Percentiles rank a stretch among this genome's conserved stretches.
phyloP scores from a whole-genome alignment of 768 basidiomycete genomes.

The Macrolepiota albuminosa region DNA sequence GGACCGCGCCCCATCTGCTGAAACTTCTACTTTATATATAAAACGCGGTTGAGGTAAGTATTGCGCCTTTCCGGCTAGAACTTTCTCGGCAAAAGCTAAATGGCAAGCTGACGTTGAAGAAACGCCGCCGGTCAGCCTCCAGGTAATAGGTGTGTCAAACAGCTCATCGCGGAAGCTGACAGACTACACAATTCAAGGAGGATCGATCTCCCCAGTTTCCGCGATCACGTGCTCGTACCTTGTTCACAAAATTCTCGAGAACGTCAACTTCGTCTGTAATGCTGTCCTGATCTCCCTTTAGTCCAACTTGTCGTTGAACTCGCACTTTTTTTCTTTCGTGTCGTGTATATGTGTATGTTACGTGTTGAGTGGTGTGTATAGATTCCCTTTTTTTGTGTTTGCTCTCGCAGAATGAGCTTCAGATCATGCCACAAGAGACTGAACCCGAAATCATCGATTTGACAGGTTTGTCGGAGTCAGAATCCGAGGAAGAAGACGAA shows the following conservation, averaged over 20 bases:
- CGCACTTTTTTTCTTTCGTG: not conserved
- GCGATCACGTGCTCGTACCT: conserved; percentile 14
- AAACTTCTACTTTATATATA: not conserved
- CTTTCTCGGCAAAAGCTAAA: not conserved
- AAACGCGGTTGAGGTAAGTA: not conserved
- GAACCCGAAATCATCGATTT: conserved; percentile 40
- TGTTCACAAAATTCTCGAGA: not conserved
- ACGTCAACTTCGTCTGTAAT: not conserved
- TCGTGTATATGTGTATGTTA: conserved; percentile 2
- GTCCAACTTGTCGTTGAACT: not conserved
- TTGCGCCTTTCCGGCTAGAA: not conserved
- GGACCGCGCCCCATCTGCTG: not conserved
- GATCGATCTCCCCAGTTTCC: not conserved
- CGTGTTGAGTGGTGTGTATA: conserved; percentile 5
- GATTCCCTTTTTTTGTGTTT: not conserved
- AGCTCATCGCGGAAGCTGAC: not conserved
- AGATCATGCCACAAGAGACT: conserved; percentile 21
- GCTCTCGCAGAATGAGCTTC: conserved; percentile 1
- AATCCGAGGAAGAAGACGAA: conserved; percentile 17
- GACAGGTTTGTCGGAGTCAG: conserved; percentile 34
- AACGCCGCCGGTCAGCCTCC: not conserved
- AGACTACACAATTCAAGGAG: not conserved
- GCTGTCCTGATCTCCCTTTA: not conserved
- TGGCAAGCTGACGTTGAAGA: not conserved
- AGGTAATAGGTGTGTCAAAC: not conserved